Conservation (phyloP, 1,139 yeast genomes). For the Keqinozyma sinolaborantium region DNA sequence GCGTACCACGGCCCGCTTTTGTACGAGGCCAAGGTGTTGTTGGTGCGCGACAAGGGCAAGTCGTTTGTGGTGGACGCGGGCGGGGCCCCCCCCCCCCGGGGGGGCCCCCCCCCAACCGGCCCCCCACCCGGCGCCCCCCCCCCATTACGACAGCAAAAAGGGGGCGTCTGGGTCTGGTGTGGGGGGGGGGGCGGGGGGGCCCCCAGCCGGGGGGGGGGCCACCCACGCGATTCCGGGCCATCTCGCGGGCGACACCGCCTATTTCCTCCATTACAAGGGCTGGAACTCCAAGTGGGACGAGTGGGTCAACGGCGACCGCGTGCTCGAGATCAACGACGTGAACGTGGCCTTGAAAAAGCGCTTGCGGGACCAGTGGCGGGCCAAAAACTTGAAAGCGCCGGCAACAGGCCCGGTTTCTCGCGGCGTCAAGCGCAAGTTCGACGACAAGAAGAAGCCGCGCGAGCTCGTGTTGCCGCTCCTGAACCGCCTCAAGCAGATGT, state of each 20-base stretch:
- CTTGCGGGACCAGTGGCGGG: conserved; percentile 48
- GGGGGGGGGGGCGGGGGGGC: conserved; percentile 39
- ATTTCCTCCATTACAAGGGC: conserved; percentile 85
- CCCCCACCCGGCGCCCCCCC: too few relatives aligned
- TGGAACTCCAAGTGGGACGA: conserved; percentile 98
- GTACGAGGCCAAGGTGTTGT: conserved; percentile 81
- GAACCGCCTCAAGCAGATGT: conserved; percentile 58
- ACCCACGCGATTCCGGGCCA: conserved; percentile 48
- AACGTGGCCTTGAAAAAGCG: conserved; percentile 66
- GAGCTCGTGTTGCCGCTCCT: conserved; percentile 44
- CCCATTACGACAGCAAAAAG: too few relatives aligned
- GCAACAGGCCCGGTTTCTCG: conserved; percentile 5
- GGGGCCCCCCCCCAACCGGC: too few relatives aligned
- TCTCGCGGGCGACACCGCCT: conserved; percentile 40
- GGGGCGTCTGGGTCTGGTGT: conserved; percentile 5
- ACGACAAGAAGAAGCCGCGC: conserved; percentile 7
- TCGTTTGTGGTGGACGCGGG: conserved; percentile 33
- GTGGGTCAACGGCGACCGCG: conserved; percentile 77
- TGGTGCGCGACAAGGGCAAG: conserved; percentile 54
- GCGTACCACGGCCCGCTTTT: conserved; percentile 91
- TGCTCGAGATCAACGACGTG: conserved; percentile 67
- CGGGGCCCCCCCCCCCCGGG: conserved; percentile 28
- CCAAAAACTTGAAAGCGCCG: conserved; percentile 12
- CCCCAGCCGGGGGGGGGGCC: conserved; percentile 22
- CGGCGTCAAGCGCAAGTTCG: conserved; percentile 4